Evolutionary conservation across 306 rosid genomes (phyloP).

Genomic region (Calophaca sinica): DNA sequence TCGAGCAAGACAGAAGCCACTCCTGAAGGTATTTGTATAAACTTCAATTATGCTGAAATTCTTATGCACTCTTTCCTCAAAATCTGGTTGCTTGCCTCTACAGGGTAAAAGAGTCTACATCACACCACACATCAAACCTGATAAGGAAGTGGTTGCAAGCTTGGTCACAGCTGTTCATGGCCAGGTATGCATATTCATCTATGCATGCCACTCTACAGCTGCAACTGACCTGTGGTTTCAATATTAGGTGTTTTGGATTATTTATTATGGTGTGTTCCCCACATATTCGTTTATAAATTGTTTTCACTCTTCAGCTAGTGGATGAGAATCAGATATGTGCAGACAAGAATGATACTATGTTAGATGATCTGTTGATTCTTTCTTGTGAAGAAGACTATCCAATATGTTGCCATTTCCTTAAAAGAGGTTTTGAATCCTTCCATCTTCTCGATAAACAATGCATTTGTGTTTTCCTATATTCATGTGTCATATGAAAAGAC

Average conservation of each 20-base stretch:
- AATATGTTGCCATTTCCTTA: conserved; percentile 50
- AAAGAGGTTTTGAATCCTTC: conserved; percentile 47
- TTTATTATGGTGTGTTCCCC: conserved; percentile 5
- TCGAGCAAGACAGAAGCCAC: conserved; percentile 72
- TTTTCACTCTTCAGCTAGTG: conserved; percentile 55
- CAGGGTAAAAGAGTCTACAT: conserved; percentile 56
- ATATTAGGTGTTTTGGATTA: conserved; percentile 18
- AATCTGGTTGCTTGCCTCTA: conserved; percentile 43
- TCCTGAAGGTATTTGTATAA: conserved; percentile 63
- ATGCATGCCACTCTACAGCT: conserved; percentile 28
- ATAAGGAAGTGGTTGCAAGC: conserved; percentile 49
- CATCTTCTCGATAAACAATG: conserved; percentile 20
- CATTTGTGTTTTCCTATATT: neutral
- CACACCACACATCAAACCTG: conserved; percentile 61
- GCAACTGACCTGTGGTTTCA: conserved; percentile 41
- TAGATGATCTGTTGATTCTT: conserved; percentile 58
- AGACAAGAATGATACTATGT: conserved; percentile 39
- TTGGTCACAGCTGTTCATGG: conserved; percentile 61
- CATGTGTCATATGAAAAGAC: neutral
- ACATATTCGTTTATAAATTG: conserved; percentile 20
- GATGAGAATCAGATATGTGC: conserved; percentile 49
- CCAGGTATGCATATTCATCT: conserved; percentile 50
- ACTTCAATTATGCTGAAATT: conserved; percentile 33
- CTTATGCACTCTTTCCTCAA: conserved; percentile 26
- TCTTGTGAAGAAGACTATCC: conserved; percentile 62